These are phyloP conservation scores for Colletotrichum tabaci DNA, from an alignment of 2,329 filamentous ascomycete genomes.

Conservation along the genomic window DNA sequence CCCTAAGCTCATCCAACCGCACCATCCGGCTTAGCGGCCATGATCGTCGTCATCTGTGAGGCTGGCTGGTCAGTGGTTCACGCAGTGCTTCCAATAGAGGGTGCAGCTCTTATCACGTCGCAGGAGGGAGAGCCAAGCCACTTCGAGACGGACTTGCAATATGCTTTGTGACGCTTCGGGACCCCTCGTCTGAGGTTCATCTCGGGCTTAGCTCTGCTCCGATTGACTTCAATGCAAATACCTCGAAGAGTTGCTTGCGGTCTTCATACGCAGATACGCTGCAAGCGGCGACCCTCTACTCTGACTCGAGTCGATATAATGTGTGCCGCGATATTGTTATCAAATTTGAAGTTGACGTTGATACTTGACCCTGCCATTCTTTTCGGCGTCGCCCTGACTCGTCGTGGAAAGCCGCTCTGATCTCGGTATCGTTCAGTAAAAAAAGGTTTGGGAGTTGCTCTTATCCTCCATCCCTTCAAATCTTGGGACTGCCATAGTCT, in stretches of 20 bases:
- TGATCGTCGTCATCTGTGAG: slow-evolving; percentile 23
- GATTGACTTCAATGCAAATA: not conserved
- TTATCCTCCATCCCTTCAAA: not conserved
- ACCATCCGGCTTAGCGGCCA: slow-evolving; percentile 20
- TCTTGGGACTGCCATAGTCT: not conserved
- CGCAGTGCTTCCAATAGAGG: slow-evolving; percentile 15
- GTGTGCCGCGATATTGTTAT: not conserved
- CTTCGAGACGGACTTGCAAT: slow-evolving; percentile 8
- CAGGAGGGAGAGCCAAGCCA: slow-evolving; percentile 14
- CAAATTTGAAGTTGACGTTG: not conserved
- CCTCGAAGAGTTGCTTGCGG: not conserved
- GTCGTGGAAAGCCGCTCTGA: no score
- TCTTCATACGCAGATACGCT: not conserved
- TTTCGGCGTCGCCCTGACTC: not conserved
- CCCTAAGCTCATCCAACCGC: slow-evolving; percentile 12
- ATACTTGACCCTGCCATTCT: not conserved
- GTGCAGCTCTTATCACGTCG: slow-evolving; percentile 27
- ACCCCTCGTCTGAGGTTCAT: not conserved
- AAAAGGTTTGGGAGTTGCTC: no score
- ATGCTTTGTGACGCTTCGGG: slow-evolving; percentile 14
- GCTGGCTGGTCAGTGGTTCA: slow-evolving; percentile 5
- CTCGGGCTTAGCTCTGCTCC: not conserved
- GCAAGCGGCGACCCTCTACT: not conserved
- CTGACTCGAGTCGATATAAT: not conserved
- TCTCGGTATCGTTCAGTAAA: not conserved